Conservation (phyloP, 2,329 filamentous ascomycete species). For the Neurospora sp. region DNA sequence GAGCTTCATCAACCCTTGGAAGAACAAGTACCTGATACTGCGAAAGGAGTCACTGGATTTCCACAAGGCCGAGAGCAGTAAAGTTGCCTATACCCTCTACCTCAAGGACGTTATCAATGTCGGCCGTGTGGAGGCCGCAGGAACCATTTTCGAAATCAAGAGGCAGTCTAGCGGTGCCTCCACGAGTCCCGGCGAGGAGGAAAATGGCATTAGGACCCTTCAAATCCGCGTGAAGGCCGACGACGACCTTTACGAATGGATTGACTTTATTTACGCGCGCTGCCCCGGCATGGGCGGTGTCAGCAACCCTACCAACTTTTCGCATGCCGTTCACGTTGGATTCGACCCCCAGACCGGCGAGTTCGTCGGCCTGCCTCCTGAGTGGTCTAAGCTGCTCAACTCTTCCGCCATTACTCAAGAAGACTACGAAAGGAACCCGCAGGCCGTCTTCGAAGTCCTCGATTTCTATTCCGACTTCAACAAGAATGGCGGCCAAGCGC, state of each 20-base stretch:
- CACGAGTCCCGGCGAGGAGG: constrained; percentile 65
- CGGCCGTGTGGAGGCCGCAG: constrained; percentile 80
- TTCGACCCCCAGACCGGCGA: constrained; percentile 93
- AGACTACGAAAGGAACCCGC: constrained; percentile 94
- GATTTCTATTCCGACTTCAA: constrained; percentile 81
- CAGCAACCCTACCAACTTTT: constrained; percentile 97
- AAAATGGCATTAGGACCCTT: constrained; percentile 71
- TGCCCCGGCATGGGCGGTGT: constrained; percentile 97
- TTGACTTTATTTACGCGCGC: constrained; percentile 93
- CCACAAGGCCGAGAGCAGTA: constrained; percentile 81
- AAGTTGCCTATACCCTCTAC: constrained; percentile 75
- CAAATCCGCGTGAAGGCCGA: constrained; percentile 92
- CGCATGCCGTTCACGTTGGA: constrained; percentile 91
- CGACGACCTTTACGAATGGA: constrained; percentile 97
- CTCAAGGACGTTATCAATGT: constrained; percentile 86
- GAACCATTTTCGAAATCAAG: constrained; percentile 90
- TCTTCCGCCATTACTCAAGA: constrained; percentile 97
- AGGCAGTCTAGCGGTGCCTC: constrained; percentile 59
- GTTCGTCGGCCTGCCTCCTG: constrained; percentile 85
- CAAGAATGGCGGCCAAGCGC: constrained; percentile 61
- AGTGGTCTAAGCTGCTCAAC: constrained; percentile 95
- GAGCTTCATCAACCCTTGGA: constrained; percentile 77
- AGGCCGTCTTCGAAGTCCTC: constrained; percentile 71
- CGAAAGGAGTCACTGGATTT: constrained; percentile 92
- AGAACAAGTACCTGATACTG: constrained; percentile 83